A percentile compares a stretch with the other conserved stretches of the same genome.
phyloP scores from a whole-genome alignment of 208 protist genomes.

The Balamuthia mandrillaris region DNA sequence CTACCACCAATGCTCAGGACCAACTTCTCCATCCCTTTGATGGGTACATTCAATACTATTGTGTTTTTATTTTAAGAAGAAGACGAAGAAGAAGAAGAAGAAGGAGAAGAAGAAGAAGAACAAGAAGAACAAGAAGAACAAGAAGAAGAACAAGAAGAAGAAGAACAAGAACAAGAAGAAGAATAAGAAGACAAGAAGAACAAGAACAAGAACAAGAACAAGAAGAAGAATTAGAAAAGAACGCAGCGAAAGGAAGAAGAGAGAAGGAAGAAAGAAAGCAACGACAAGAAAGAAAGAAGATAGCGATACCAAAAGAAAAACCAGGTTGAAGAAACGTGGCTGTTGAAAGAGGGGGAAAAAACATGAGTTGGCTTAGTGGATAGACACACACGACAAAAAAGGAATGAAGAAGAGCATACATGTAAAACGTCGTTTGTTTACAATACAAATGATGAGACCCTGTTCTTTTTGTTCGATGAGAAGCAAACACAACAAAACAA shows the following conservation, averaged over 20 bases:
- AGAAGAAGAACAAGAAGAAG: background rate
- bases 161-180: background rate
- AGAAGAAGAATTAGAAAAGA: background rate
- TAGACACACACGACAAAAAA: background rate
- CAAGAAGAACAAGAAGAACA: background rate
- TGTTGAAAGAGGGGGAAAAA: background rate
- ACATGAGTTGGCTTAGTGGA: background rate
- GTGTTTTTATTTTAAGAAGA: no score
- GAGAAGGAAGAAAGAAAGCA: background rate
- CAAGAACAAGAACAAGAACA: background rate
- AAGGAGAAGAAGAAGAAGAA: background rate
- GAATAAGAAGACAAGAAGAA: background rate
- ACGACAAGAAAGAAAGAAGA: background rate
- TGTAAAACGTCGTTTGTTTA: constrained; percentile 28
- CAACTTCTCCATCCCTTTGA: constrained; percentile 23
- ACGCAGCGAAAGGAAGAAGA: background rate
- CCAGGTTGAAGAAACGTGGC: background rate
- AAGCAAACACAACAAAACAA: no score
- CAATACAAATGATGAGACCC: constrained; percentile 12
- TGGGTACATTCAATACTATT: constrained; percentile 33
- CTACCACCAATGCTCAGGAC: constrained; percentile 23
- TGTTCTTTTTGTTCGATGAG: no score
- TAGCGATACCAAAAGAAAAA: background rate
- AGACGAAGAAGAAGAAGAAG: background rate
- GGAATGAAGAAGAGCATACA: background rate